These are phyloP conservation scores for Craterostigma plantagineum DNA, from an alignment of 257 asterid species.

Conservation along the genomic window DNA sequence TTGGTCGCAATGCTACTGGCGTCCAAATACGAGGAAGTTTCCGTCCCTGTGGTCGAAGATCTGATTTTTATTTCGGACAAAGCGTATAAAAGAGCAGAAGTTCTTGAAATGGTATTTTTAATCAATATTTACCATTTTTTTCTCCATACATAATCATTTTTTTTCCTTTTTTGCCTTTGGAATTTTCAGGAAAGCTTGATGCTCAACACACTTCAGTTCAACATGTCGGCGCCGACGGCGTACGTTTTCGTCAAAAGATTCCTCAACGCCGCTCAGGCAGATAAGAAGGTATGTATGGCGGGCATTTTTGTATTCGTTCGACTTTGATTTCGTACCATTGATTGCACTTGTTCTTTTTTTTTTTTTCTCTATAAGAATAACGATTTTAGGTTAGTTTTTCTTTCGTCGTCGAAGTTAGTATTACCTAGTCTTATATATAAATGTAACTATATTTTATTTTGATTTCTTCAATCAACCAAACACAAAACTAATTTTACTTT, in stretches of 20 bases:
- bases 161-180: too few species aligned
- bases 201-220: conserved; percentile 67
- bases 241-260: conserved; percentile 73
- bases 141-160: too few species aligned
- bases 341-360: too few species aligned
- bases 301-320: too few species aligned
- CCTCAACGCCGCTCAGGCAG: conserved; percentile 88
- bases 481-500: too few species aligned
- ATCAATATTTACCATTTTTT: background rate
- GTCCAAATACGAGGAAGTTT: conserved; percentile 86
- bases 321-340: too few species aligned
- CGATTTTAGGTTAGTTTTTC: too few species aligned
- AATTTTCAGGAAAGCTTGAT: conserved; percentile 63
- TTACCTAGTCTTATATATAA: too few species aligned
- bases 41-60: conserved; percentile 82
- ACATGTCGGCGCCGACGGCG: conserved; percentile 81
- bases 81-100: conserved; percentile 67
- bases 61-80: conserved; percentile 72
- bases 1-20: conserved; percentile 83
- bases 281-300: conserved; percentile 74
- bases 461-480: too few species aligned
- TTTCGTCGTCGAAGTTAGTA: too few species aligned
- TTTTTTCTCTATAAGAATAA: too few species aligned
- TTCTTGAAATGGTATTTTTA: conserved; percentile 54
- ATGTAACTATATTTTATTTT: too few species aligned